Evolutionary conservation across 345 rosid species (phyloP).

Genomic region (Reutealis trisperma): DNA sequence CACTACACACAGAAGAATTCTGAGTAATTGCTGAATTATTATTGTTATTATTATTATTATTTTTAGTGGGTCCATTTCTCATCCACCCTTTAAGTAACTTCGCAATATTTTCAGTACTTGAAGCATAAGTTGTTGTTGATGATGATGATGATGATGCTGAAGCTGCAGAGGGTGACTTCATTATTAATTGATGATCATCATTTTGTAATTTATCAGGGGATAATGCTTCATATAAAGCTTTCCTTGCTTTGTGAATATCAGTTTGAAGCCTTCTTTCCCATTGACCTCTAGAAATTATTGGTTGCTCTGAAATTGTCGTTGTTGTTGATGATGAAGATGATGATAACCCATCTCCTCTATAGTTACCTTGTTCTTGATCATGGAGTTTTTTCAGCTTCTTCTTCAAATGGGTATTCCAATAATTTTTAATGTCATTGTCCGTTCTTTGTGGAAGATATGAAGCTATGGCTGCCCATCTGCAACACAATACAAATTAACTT

Average conservation of each 20-base stretch:
- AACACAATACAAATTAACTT: conserved; percentile 4
- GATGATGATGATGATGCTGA: conserved; percentile 3
- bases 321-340: conserved; percentile 3
- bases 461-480: conserved; percentile 99
- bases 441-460: conserved; percentile 96
- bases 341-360: conserved; percentile 45
- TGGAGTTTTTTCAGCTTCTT: conserved; percentile 64
- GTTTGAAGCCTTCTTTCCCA: conserved; percentile 92
- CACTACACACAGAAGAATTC: conserved; percentile 15
- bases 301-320: conserved; percentile 24
- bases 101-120: conserved; percentile 71
- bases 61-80: conserved; percentile 37
- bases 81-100: conserved; percentile 71
- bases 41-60: not conserved
- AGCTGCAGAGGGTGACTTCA: too few species aligned
- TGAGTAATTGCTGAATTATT: conserved; percentile 21
- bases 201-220: conserved; percentile 52
- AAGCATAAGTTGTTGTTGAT: conserved; percentile 43
- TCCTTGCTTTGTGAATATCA: conserved; percentile 80
- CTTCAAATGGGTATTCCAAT: conserved; percentile 91
- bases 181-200: too few species aligned
- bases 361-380: conserved; percentile 25
- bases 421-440: conserved; percentile 91
- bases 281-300: conserved; percentile 56
- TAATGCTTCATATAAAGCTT: conserved; percentile 74